Base-by-base conservation (phyloP, 805 yeast genomes). In the Candida rishiriensis region DNA sequence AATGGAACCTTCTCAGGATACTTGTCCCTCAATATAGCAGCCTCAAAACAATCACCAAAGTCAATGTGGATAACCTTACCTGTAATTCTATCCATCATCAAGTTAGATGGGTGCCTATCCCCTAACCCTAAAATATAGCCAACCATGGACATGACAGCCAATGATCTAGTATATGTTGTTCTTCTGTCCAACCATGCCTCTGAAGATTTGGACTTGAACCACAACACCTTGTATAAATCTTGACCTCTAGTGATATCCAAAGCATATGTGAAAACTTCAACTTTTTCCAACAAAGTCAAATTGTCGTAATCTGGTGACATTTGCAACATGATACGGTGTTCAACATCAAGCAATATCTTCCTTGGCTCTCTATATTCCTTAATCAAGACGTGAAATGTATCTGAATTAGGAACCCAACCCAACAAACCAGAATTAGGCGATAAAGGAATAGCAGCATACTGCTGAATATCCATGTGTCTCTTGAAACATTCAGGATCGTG, bases 11-110 rank as follows among this genome's bases (percentile, higher is more conserved):
- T 91, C 59, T 93, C 99, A 0, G 99, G 99, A 64, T 86, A 95
- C 61, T 93, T 93, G 55, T 95, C 99, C 53, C 99, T 79, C 48
- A 93, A 68, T 40, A 91, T 89, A 0, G 99, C 99, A 2, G 98
- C 97, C 63, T 93, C 99, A 59, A 93, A 93, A 76, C 99, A 93
- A 63, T 93, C 99, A 53, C 99, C 99, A 66, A 91, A 93, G 73
- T 93, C 99, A 66, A 93, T 91, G 61, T 93, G 99, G 33, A 93
- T 78, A 41, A 93, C 97, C 59, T 91, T 89, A 49, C 99, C 99
- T 0, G 98, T 88, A 40, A 84, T 78, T 50, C 97, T 72, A 63
- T 91, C 96, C 66, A 93, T 77, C 97, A 93, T 88, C 66, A 93
- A 75, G 60, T 93, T 93, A 29, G 97, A 88, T 26, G 99, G 99